Evolutionary conservation across 306 rosid genomes (phyloP).

Genomic region (Myrica gale): DNA sequence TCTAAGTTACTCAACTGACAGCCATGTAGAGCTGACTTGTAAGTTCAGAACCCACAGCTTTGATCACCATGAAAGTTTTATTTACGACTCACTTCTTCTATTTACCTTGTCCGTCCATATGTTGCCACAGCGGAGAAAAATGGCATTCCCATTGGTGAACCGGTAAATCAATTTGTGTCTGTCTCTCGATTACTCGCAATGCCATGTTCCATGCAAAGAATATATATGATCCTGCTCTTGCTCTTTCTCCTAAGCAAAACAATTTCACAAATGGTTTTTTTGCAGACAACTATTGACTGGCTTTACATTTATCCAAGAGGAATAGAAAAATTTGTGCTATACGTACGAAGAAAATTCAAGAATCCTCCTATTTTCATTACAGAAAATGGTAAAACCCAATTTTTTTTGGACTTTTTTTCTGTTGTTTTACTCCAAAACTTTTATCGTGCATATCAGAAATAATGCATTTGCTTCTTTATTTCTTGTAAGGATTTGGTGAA

Average conservation of each 20-base stretch:
- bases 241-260: neutral
- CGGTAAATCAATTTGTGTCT: constrained; percentile 20
- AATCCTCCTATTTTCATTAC: constrained; percentile 50
- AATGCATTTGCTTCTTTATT: no score
- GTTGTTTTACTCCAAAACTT: neutral
- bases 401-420: neutral
- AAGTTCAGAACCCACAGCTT: constrained; percentile 16
- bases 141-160: constrained; percentile 33
- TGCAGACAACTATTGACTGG: constrained; percentile 57
- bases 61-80: no score
- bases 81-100: neutral
- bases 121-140: constrained; percentile 31
- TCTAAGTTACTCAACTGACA: constrained; percentile 33
- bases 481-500: constrained; percentile 40
- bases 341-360: constrained; percentile 35
- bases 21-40: constrained; percentile 34
- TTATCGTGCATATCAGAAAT: neutral
- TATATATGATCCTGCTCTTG: neutral
- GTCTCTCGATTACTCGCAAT: neutral
- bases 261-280: neutral
- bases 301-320: constrained; percentile 56
- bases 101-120: neutral
- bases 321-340: constrained; percentile 27
- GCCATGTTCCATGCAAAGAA: no score
- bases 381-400: constrained; percentile 49